Evolutionary conservation across 257 asterid species (phyloP), one percentile per base, ranked within the genome.

Genomic region (Fraxinus pennsylvanica): DNA sequence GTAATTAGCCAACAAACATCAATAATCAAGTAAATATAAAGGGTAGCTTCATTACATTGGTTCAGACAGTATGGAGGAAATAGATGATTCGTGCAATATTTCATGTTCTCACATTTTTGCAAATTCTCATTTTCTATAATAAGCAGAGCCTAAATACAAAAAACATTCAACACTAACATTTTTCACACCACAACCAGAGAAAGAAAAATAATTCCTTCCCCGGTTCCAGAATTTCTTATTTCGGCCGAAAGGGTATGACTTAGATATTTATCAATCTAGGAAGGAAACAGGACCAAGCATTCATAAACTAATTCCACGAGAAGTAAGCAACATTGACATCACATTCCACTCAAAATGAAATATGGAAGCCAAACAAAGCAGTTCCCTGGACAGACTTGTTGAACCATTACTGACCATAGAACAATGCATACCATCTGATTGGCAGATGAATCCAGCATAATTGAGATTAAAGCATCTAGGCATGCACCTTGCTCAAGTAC

Each of bases 401-500:
- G n/a, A 70, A 81, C 39, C 57, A 43, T 45, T 77, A 72, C 67
- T 45, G 38, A 52, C 35, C 41, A 43, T 29, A 59, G 21, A 29
- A 80, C 71, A 71, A 79, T 70, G 57, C 88, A 57, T 87, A 94
- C 99, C 95, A 88, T 88, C 85, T 92, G 97, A 83, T 92, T 94
- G 87, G 95, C 90, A 59, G 99, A 91, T 32, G 98, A 93, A 88
- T 95, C 99, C 85, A 93, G 87, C 99, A 95, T 88, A 25, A 91
- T 89, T 52, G 99, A 91, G 76, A 95, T 92, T 71, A 95, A 84
- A 67, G 96, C 97, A 82, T 95, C 98, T 12, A 95, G 88, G 85
- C 98, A 93, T 38, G 98, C 97, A 73, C 99, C 97, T 88, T 93
- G 99, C 88, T 89, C 97, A 73, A 93, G 90, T 77, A 91, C 96